Evolutionary conservation across 805 yeast species (phyloP).

Genomic region (Zygosaccharomyces rouxii): DNA sequence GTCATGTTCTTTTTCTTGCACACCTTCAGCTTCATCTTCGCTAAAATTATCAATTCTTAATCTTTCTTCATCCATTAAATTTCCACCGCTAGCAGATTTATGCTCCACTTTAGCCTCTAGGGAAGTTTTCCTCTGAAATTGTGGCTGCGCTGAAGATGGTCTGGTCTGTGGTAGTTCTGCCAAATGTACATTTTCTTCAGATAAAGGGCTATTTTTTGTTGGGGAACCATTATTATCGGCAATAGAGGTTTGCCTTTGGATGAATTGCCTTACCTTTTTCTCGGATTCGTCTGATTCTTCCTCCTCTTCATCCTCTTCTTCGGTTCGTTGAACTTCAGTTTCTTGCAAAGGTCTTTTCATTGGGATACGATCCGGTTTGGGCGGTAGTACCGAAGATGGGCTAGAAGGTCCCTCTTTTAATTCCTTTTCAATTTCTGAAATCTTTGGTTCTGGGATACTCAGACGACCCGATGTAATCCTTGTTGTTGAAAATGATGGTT

Average conservation of each 20-base stretch:
- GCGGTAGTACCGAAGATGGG: slow-evolving; percentile 33
- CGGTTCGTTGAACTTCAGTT: slow-evolving; percentile 10
- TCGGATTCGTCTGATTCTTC: slow-evolving; percentile 5
- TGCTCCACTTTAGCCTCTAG: slow-evolving; percentile 21
- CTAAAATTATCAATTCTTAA: slow-evolving; percentile 23
- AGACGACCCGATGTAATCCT: slow-evolving; percentile 44
- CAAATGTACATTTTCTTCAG: slow-evolving; percentile 24
- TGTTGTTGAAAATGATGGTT: slow-evolving; percentile 20
- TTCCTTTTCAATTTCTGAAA: slow-evolving; percentile 39
- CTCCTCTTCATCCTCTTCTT: slow-evolving; percentile 12
- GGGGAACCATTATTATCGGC: slow-evolving; percentile 34
- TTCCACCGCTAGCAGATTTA: slow-evolving; percentile 7
- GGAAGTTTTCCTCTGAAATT: slow-evolving; percentile 24
- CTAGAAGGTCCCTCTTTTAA: slow-evolving; percentile 39
- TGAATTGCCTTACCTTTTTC: slow-evolving; percentile 7
- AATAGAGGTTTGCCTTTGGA: slow-evolving; percentile 29
- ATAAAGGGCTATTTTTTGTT: slow-evolving; percentile 22
- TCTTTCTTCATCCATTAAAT: slow-evolving; percentile 12
- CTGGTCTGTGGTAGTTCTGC: slow-evolving; percentile 29
- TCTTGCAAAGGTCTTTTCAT: slow-evolving; percentile 34
- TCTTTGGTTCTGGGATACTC: slow-evolving; percentile 41
- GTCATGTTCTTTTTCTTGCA: slow-evolving; percentile 12
- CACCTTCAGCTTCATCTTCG: slow-evolving; percentile 22
- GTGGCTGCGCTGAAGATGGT: slow-evolving; percentile 5
- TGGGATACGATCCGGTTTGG: slow-evolving; percentile 33